Conservation (phyloP, 2,329 filamentous ascomycete genomes). For the Colletotrichum graminicola region DNA sequence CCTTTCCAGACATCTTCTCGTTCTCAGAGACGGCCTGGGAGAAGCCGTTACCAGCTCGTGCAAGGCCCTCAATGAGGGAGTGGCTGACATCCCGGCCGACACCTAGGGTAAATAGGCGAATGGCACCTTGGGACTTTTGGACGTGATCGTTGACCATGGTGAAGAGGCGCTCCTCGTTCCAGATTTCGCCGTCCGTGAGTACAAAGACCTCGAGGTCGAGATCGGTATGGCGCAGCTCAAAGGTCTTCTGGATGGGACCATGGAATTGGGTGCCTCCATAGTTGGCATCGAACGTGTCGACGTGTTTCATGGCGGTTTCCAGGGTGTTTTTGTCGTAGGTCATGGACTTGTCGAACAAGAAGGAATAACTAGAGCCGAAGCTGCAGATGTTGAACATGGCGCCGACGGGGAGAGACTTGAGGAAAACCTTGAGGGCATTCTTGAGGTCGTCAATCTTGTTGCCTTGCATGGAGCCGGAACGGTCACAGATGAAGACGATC, state of each 20-base stretch:
- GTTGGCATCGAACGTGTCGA: constrained; percentile 58
- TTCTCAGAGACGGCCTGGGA: constrained; percentile 70
- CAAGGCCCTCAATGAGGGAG: constrained; percentile 66
- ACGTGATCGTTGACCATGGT: constrained; percentile 58
- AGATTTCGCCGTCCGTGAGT: constrained; percentile 69
- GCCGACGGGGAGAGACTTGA: constrained; percentile 74
- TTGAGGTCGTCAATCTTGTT: constrained; percentile 66
- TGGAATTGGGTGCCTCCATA: constrained; percentile 68
- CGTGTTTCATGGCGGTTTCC: constrained; percentile 56
- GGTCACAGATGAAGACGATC: constrained; percentile 79
- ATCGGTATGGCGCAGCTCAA: constrained; percentile 57
- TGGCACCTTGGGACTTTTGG: constrained; percentile 54
- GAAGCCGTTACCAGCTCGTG: constrained; percentile 68
- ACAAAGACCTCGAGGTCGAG: constrained; percentile 67
- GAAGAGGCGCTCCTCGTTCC: constrained; percentile 59
- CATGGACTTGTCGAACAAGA: constrained; percentile 62
- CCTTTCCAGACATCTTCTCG: constrained; percentile 76
- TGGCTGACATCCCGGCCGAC: constrained; percentile 65
- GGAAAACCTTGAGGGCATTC: constrained; percentile 70
- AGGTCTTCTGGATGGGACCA: constrained; percentile 57
- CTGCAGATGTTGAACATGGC: constrained; percentile 79
- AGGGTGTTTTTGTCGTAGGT: constrained; percentile 60
- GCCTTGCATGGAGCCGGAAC: constrained; percentile 73
- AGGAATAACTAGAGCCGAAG: constrained; percentile 65
- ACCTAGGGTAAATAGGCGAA: constrained; percentile 68